Evolutionary conservation across 148 eudicot genomes (phyloP).

Genomic region (Rhododendron ovatum): DNA sequence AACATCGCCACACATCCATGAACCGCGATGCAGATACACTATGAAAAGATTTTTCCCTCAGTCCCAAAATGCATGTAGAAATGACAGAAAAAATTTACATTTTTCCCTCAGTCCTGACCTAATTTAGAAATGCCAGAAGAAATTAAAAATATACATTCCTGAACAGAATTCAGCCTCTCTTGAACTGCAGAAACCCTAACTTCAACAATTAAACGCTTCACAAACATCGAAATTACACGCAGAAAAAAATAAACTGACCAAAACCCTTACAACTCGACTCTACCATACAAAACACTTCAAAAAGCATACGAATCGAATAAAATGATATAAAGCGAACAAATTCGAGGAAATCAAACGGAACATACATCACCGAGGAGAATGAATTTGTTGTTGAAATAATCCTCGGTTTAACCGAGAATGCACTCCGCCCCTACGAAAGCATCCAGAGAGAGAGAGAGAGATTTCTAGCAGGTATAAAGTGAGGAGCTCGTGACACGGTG

Average conservation of each 20-base stretch:
- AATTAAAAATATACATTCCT: background rate
- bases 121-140: background rate
- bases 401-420: background rate
- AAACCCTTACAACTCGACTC: background rate
- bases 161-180: too few relatives aligned
- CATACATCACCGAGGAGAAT: background rate
- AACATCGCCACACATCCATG: background rate
- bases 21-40: background rate
- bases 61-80: background rate
- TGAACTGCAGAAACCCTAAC: constrained; percentile 5
- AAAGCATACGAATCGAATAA: background rate
- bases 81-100: background rate
- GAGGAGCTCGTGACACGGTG: constrained; percentile 4
- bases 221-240: background rate
- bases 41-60: background rate
- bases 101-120: background rate
- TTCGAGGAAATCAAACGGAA: background rate
- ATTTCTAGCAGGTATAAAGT: background rate
- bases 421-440: background rate
- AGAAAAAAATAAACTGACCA: background rate
- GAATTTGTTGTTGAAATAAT: background rate
- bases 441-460: background rate
- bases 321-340: background rate
- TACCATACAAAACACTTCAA: background rate
- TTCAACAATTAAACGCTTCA: background rate